Conservation (phyloP, 768 basidiomycete genomes). For the Botryobasidium botryosum region DNA sequence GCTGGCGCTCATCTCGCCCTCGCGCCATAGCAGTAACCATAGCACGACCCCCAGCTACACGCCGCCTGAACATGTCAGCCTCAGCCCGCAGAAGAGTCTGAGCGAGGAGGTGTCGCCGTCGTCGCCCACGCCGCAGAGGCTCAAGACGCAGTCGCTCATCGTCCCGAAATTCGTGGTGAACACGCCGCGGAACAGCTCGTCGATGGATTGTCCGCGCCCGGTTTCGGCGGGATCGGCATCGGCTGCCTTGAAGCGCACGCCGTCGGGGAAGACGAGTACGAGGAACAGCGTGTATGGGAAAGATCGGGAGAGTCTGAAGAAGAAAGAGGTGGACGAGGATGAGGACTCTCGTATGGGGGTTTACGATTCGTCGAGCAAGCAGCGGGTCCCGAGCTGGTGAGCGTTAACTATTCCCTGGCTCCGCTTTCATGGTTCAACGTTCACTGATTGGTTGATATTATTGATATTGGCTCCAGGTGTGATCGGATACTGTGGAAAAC, state of each 20-base stretch:
- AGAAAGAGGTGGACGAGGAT: constrained; percentile 12
- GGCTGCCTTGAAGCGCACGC: not conserved
- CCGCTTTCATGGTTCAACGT: not conserved
- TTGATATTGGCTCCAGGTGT: constrained; percentile 34
- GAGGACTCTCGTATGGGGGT: constrained; percentile 30
- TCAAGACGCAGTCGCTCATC: not conserved
- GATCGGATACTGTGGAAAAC: constrained; percentile 75
- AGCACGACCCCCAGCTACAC: not conserved
- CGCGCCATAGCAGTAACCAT: not conserved
- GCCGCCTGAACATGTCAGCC: not conserved
- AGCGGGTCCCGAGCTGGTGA: constrained; percentile 72
- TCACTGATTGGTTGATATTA: not conserved
- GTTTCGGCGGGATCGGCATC: not conserved
- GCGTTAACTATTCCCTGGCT: too few relatives aligned
- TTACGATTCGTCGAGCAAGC: constrained; percentile 68
- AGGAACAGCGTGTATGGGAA: constrained; percentile 1
- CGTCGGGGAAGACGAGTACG: not conserved
- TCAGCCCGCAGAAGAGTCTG: not conserved
- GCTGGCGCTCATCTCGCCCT: constrained; percentile 6
- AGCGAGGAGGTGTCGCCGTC: not conserved
- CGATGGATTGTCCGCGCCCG: not conserved
- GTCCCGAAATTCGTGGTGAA: not conserved
- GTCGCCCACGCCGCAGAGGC: not conserved
- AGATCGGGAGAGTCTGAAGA: constrained; percentile 1
- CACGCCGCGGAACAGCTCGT: not conserved